Evolutionary conservation across 1,139 yeast species (phyloP).

Genomic region (Pichia sp.): DNA sequence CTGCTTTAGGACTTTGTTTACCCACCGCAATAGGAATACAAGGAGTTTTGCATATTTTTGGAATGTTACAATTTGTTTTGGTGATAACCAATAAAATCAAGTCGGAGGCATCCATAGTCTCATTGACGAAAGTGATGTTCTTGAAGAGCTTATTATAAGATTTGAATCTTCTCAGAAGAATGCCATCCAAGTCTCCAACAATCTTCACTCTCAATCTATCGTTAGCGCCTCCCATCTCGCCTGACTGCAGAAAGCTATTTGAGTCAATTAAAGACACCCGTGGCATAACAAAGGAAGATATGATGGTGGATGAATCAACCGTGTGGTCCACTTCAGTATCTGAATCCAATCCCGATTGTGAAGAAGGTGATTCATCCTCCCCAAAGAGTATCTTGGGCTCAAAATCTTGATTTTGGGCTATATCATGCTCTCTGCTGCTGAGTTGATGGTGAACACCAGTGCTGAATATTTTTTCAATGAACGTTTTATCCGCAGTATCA

Average conservation of each 20-base stretch:
- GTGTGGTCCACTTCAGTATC: constrained; percentile 18
- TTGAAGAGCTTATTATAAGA: constrained; percentile 23
- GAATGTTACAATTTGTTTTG: constrained; percentile 23
- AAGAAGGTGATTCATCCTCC: neutral
- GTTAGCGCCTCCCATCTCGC: constrained; percentile 6
- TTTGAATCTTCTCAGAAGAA: constrained; percentile 19
- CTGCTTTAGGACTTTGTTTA: neutral
- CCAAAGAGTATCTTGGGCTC: too few relatives aligned
- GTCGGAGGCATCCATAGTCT: constrained; percentile 16
- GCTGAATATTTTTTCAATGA: too few relatives aligned
- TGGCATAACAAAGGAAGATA: constrained; percentile 31
- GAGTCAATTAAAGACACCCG: constrained; percentile 17
- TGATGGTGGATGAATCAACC: constrained; percentile 21
- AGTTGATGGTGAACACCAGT: too few relatives aligned
- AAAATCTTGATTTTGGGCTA: too few relatives aligned
- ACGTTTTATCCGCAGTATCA: too few relatives aligned
- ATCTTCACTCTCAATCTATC: too few relatives aligned
- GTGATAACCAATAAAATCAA: constrained; percentile 23
- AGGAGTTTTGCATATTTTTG: constrained; percentile 23
- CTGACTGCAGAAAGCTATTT: neutral
- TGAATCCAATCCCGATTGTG: constrained; percentile 1
- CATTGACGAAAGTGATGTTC: constrained; percentile 19
- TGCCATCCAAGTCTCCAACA: constrained; percentile 19
- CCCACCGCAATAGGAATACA: constrained; percentile 24
- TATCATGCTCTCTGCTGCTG: too few relatives aligned